Evolutionary conservation across 1,284 basidiomycete species (phyloP), one percentile per base, ranked within the genome.

Genomic region (Melampsora medusae): DNA sequence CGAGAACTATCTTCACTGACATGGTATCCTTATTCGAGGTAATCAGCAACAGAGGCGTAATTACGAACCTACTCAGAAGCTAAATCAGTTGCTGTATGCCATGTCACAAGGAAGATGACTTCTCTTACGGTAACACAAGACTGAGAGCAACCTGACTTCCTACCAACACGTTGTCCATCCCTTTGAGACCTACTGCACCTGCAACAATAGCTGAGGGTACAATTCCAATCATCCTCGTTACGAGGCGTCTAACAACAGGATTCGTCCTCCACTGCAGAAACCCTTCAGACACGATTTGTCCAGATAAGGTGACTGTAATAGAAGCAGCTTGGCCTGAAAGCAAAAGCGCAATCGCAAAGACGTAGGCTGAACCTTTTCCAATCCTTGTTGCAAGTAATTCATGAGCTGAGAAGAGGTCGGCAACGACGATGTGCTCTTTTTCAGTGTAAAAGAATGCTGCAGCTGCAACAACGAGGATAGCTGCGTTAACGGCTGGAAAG

Each of bases 251-350:
- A 59, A 92, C 81, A 62, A 92, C 86, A 14, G 93, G 91, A 90
- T 92, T 78, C 22, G 93, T 87, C 69, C 88, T 87, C 95, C 95
- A 98, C 76, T 89, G 88, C 78, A 99, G 87, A 83, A 97, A 97
- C 0, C 96, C 96, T 84, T 98, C 96, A 0, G 90, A 91, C 46
- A 98, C 91, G 61, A 94, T 90, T 84, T 98, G 87, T 0, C 95
- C 96, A 0, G 93, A 91, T 14, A 98, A 87, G 0, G 94, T 98
- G 7, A 92, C 94, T 1, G 97, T 92, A 78, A 98, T 89, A 10
- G 91, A 92, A 0, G 96, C 92, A 79, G 92, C 93, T 85, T 98
- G 93, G 3, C 95, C 95, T 0, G 93, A 87, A 50, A 90, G 89
- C 10, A 97, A 86, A 7, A 97, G 84, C 0, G 91, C 92, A 53